Conservation (phyloP, 306 rosid genomes). For the Inga leiocalycina region DNA sequence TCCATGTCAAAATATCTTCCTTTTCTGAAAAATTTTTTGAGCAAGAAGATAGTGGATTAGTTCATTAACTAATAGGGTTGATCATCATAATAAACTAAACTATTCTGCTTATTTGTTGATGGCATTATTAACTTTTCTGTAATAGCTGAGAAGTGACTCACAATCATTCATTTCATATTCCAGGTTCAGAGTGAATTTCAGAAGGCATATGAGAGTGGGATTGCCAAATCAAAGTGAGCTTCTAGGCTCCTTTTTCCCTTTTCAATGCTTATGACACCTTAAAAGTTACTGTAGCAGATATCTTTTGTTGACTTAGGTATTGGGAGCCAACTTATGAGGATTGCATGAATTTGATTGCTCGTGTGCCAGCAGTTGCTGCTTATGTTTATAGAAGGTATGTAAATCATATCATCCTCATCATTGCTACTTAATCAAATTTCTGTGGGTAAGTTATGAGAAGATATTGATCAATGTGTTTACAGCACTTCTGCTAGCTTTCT, state of each 20-base stretch:
- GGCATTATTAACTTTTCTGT: slow-evolving; percentile 8
- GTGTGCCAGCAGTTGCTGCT: slow-evolving; percentile 85
- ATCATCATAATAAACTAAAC: neutral
- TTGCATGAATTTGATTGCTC: slow-evolving; percentile 87
- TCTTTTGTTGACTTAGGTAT: slow-evolving; percentile 56
- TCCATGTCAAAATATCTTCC: slow-evolving; percentile 10
- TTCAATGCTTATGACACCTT: slow-evolving; percentile 5
- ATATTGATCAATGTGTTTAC: slow-evolving; percentile 16
- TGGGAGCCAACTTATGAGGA: slow-evolving; percentile 99
- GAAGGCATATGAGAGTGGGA: slow-evolving; percentile 89
- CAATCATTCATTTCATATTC: slow-evolving; percentile 34
- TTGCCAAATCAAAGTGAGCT: slow-evolving; percentile 70
- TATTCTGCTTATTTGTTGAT: slow-evolving; percentile 5
- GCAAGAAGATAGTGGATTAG: neutral
- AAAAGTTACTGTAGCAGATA: slow-evolving; percentile 32
- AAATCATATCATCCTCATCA: slow-evolving; percentile 29
- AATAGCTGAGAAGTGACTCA: slow-evolving; percentile 27
- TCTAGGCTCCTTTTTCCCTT: slow-evolving; percentile 18
- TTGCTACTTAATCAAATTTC: slow-evolving; percentile 12
- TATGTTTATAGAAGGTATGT: slow-evolving; percentile 88
- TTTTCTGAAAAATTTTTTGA: neutral
- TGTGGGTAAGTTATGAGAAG: slow-evolving; percentile 21
- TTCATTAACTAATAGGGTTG: slow-evolving; percentile 3
- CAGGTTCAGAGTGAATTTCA: slow-evolving; percentile 95
- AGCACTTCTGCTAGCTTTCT: slow-evolving; percentile 20